These are phyloP conservation scores for Coemansia sp. DNA, from an alignment of 192 early-diverging fungal species.

Conservation along the genomic window DNA sequence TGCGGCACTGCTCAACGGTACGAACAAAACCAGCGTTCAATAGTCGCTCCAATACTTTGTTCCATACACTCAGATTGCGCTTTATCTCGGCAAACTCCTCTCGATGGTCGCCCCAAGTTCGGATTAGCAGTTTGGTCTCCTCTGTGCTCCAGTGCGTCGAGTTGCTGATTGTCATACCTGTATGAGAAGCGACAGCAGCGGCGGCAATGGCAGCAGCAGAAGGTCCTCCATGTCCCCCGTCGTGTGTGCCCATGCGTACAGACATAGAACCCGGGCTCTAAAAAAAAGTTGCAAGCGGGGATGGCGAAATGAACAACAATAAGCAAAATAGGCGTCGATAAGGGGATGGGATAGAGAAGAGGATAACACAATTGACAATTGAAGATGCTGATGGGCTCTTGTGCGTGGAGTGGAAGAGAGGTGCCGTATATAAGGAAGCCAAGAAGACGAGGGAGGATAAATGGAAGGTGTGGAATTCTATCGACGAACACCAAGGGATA, in stretches of 20 bases:
- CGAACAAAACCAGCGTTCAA: constrained; percentile 49
- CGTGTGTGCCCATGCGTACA: constrained; percentile 25
- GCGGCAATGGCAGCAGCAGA: constrained; percentile 35
- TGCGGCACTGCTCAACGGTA: constrained; percentile 56
- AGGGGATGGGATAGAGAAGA: neutral
- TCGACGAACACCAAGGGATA: neutral
- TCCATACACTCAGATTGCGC: constrained; percentile 57
- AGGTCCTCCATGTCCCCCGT: constrained; percentile 13
- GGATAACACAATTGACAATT: neutral
- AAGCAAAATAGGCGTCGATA: constrained; percentile 1
- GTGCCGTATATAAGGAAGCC: neutral
- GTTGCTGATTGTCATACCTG: constrained; percentile 33
- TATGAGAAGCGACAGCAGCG: constrained; percentile 24
- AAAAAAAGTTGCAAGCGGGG: neutral
- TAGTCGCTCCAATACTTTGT: constrained; percentile 53
- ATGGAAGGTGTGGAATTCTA: constrained; percentile 12
- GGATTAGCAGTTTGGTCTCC: constrained; percentile 47
- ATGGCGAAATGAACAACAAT: neutral
- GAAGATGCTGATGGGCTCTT: neutral
- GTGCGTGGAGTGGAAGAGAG: neutral
- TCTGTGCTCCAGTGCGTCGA: constrained; percentile 58
- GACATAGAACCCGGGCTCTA: constrained; percentile 21
- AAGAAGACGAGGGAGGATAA: neutral
- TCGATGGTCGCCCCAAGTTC: constrained; percentile 53
- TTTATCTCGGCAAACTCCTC: constrained; percentile 58